phyloP scores from a whole-genome alignment of 2,329 filamentous ascomycete species.

The Chaetoscypha palmicola region DNA sequence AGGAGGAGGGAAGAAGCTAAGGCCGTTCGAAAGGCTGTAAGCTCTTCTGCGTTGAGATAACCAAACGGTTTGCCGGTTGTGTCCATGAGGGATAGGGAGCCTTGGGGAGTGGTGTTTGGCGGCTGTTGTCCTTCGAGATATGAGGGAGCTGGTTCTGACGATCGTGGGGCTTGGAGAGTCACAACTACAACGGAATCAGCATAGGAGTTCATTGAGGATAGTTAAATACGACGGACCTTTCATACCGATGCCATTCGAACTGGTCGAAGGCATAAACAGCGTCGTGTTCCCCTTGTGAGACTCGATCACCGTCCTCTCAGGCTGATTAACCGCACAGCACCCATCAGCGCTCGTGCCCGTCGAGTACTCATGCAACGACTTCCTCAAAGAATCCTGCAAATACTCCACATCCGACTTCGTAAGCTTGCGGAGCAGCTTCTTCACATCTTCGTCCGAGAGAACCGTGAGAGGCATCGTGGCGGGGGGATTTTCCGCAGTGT shows the following conservation, averaged over 20 bases:
- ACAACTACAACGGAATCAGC: too few species aligned
- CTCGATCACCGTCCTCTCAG: constrained; percentile 42
- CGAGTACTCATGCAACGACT: constrained; percentile 55
- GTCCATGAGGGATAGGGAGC: constrained; percentile 62
- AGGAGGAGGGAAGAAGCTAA: constrained; percentile 63
- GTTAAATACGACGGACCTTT: constrained; percentile 53
- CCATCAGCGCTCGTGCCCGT: constrained; percentile 41
- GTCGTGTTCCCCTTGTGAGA: constrained; percentile 51
- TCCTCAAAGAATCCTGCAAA: constrained; percentile 43
- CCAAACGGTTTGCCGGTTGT: constrained; percentile 56
- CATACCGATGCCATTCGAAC: constrained; percentile 56
- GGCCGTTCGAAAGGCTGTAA: constrained; percentile 77
- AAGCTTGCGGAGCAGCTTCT: constrained; percentile 46
- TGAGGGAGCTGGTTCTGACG: not conserved
- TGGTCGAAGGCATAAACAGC: constrained; percentile 68
- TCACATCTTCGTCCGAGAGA: constrained; percentile 51
- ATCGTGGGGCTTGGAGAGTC: constrained; percentile 45
- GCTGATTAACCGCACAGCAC: constrained; percentile 44
- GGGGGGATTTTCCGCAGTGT: not conserved
- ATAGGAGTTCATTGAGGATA: too few species aligned
- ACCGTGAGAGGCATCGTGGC: constrained; percentile 48
- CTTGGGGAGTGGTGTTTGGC: constrained; percentile 33
- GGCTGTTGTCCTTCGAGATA: constrained; percentile 14
- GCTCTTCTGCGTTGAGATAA: constrained; percentile 63
- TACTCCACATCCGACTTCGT: constrained; percentile 44